Evolutionary conservation across 163 green algal genomes (phyloP), one percentile per base, ranked within the genome.

Genomic region (Scenedesmus sp.): DNA sequence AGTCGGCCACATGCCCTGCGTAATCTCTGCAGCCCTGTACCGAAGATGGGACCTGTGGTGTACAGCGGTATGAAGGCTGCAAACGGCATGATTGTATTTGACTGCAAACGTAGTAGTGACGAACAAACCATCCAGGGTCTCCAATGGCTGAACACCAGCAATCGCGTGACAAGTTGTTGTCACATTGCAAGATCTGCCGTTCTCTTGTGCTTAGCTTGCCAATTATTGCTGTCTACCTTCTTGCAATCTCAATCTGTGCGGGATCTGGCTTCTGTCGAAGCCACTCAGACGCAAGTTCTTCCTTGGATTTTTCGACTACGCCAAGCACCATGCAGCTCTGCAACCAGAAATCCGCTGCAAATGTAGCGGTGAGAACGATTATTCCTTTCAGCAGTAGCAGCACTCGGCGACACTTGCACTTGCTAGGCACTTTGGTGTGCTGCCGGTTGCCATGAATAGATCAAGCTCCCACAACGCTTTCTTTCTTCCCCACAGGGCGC

Each of bases 301-400:
- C 23, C 70, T 79, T 20, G 70, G 70, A 79, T 79, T 79, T 13
- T 79, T 79, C 70, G 52, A 34, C 23, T 67, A 55, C 57, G 23
- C 8, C 66, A 15, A 13, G 7, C 70, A 91, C 18, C 0, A 91
- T 91, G 87, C 87, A 91, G 87, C 87, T 91, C 9, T 86, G 73
- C 55, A 91, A 91, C 64, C 70, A 86, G 73, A 91, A 91, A 52
- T 46, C 74, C n/a, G 64, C 13, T 23, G 87, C 73, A n/a, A 91
- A 90, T 73, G 73, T 34, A 62, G 56, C 55, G 87, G 87, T 91
- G 54, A 85, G 87, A 18, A 55, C 67, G 4, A 52, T 52, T 23
- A 15, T 52, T 52, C 1, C 12, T 16, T 15, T 52, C 1, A 3
- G 3, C 23, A 6, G 13, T n/a, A 52, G 23, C 70, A 13, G 4